Evolutionary conservation across 1,284 basidiomycete genomes (phyloP).

Genomic region (Sutorius eximius): DNA sequence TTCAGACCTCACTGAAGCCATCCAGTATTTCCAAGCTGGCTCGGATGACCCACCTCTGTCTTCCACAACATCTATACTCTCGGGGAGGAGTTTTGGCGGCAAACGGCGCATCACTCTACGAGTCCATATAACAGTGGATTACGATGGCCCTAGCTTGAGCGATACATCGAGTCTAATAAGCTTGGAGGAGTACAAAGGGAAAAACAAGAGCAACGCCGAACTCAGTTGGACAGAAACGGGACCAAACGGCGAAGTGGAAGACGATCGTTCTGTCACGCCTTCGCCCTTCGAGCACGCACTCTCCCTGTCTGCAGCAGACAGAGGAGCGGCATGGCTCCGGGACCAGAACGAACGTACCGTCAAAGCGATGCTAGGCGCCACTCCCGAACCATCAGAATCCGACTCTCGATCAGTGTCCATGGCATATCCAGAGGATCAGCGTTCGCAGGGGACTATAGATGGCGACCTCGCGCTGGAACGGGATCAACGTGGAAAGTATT

Average conservation of each 20-base stretch:
- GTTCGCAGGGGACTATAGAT: conserved; percentile 40
- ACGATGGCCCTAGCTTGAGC: conserved; percentile 87
- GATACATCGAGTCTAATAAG: conserved; percentile 81
- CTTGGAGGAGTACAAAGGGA: conserved; percentile 65
- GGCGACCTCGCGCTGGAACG: conserved; percentile 66
- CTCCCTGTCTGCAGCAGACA: conserved; percentile 51
- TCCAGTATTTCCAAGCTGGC: conserved; percentile 77
- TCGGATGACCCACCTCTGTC: conserved; percentile 65
- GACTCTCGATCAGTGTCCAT: conserved; percentile 49
- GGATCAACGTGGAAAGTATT: conserved; percentile 68
- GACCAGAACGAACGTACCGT: conserved; percentile 74
- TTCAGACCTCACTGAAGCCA: conserved; percentile 78
- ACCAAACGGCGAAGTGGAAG: conserved; percentile 50
- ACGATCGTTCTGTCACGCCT: conserved; percentile 43
- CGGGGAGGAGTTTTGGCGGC: conserved; percentile 64
- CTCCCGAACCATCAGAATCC: conserved; percentile 59
- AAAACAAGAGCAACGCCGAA: conserved; percentile 60
- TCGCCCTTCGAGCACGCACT: conserved; percentile 47
- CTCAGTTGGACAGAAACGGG: conserved; percentile 52
- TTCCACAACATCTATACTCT: conserved; percentile 72
- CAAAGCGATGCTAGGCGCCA: conserved; percentile 57
- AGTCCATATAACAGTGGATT: conserved; percentile 78
- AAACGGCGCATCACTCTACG: conserved; percentile 75
- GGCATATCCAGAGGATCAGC: conserved; percentile 31
- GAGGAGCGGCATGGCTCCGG: conserved; percentile 77